A percentile compares a stretch with the other conserved stretches of the same genome.
Conservation (phyloP, 805 yeast genomes). For the Saturnispora halmiae region DNA sequence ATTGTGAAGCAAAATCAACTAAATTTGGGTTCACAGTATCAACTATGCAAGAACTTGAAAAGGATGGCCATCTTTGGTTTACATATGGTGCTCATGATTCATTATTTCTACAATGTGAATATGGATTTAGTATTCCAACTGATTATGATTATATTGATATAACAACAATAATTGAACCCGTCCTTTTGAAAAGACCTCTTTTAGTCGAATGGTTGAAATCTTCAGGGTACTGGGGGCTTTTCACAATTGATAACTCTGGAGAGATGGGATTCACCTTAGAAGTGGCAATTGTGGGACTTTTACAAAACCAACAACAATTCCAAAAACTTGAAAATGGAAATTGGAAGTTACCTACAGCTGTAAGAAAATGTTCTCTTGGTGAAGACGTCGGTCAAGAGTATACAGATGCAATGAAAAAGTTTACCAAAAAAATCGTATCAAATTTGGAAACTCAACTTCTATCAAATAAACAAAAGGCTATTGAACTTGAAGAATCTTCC, state of each 20-base stretch:
- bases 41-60: constrained; percentile 26
- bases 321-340: neutral
- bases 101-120: constrained; percentile 72
- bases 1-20: constrained; percentile 42
- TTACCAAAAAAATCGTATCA: neutral
- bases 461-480: neutral
- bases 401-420: neutral
- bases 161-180: constrained; percentile 25
- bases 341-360: constrained; percentile 1
- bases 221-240: neutral
- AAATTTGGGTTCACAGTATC: constrained; percentile 44
- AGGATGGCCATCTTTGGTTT: constrained; percentile 52
- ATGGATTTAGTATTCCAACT: constrained; percentile 58
- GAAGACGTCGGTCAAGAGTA: constrained; percentile 1
- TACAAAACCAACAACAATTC: constrained; percentile 1
- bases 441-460: neutral
- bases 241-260: constrained; percentile 3
- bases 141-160: constrained; percentile 62
- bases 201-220: constrained; percentile 1
- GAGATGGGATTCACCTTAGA: neutral
- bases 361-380: neutral
- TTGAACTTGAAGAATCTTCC: neutral
- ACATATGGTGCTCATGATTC: constrained; percentile 88
- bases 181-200: neutral
- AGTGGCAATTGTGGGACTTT: constrained; percentile 1